Conservation (phyloP, 2,329 filamentous ascomycete genomes). For the Sclerotinia glacialis region DNA sequence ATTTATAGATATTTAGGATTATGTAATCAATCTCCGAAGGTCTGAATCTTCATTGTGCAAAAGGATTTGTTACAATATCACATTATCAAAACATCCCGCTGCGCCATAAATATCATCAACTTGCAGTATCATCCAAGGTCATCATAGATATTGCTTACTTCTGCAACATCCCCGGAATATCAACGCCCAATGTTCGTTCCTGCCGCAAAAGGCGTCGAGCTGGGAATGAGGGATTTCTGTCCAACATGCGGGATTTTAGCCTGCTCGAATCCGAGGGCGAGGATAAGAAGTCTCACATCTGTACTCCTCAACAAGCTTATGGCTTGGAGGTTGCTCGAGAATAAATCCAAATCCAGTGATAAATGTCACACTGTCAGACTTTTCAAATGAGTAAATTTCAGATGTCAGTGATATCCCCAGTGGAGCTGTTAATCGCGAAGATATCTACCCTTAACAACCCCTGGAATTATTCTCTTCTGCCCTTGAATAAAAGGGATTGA, state of each 20-base stretch:
- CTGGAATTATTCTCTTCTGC: background rate
- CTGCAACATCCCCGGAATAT: background rate
- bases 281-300: background rate
- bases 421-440: conserved; percentile 4
- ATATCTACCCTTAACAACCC: background rate
- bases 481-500: background rate
- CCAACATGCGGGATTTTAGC: conserved; percentile 31
- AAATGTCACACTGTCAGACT: conserved; percentile 3
- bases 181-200: background rate
- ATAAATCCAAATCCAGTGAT: background rate
- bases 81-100: background rate
- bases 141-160: background rate
- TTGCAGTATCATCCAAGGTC: background rate
- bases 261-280: conserved; percentile 34
- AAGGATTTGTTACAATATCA: background rate
- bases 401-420: background rate
- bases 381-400: background rate
- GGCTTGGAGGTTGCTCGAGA: background rate
- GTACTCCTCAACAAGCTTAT: background rate
- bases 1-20: no score
- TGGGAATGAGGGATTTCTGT: conserved; percentile 19
- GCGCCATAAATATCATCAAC: background rate
- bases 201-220: conserved; percentile 11
- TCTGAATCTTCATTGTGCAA: conserved; percentile 2
- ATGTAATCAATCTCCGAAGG: no score